Percentiles rank a stretch among this genome's conserved stretches.
Conservation (phyloP, 495 filamentous ascomycete species). For the Tuber calosporum region DNA sequence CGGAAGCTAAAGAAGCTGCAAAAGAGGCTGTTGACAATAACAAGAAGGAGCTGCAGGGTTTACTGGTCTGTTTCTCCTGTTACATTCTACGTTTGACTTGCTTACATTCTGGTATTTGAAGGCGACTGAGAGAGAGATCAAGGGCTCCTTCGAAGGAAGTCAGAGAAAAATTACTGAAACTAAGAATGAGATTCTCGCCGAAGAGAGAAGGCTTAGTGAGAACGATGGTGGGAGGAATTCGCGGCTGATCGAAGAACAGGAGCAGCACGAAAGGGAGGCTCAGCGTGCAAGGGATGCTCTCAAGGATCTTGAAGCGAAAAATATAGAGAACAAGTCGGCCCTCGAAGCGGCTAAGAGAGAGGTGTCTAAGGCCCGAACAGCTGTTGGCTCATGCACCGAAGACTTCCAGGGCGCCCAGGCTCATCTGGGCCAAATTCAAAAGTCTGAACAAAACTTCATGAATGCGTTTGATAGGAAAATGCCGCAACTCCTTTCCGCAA, state of each 20-base stretch:
- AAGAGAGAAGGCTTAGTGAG: constrained; percentile 50
- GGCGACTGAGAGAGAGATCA: constrained; percentile 51
- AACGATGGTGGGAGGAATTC: constrained; percentile 51
- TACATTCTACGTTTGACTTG: constrained; percentile 5
- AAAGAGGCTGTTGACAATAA: constrained; percentile 45
- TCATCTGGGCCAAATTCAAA: constrained; percentile 47
- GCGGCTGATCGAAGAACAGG: constrained; percentile 47
- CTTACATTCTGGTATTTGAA: constrained; percentile 36
- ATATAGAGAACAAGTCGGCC: constrained; percentile 35
- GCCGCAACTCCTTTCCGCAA: constrained; percentile 56
- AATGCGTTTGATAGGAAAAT: constrained; percentile 57
- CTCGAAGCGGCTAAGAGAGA: constrained; percentile 39
- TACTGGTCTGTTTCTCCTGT: constrained; percentile 45
- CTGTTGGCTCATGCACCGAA: constrained; percentile 44
- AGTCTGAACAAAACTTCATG: constrained; percentile 50
- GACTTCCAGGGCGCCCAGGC: constrained; percentile 33
- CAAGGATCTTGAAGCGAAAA: constrained; percentile 34
- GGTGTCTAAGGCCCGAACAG: constrained; percentile 43
- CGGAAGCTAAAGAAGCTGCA: constrained; percentile 45
- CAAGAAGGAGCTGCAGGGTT: constrained; percentile 45
- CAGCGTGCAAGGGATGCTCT: constrained; percentile 41
- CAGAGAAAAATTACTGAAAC: constrained; percentile 45
- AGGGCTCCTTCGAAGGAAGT: constrained; percentile 46
- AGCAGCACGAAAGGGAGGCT: constrained; percentile 43
- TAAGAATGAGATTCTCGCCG: constrained; percentile 44